Conservation (phyloP, 352 stramenopile genomes). For the Globisporangium alternatum region DNA sequence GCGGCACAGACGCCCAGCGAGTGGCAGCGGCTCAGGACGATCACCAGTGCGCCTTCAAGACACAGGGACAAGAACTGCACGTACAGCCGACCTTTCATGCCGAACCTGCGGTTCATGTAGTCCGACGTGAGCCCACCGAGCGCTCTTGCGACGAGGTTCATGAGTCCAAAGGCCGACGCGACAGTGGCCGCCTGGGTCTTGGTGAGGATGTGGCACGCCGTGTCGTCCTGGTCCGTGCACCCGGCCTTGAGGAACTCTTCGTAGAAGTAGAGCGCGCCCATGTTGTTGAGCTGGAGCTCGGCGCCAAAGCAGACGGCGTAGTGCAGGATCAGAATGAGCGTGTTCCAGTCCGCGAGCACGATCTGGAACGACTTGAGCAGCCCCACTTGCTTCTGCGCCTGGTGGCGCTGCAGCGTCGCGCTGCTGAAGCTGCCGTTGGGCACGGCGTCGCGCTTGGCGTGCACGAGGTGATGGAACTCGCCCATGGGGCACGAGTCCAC, state of each 20-base stretch:
- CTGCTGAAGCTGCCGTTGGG: slow-evolving; percentile 14
- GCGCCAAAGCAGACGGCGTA: slow-evolving; percentile 94
- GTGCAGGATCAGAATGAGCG: slow-evolving; percentile 91
- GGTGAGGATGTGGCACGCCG: slow-evolving; percentile 40
- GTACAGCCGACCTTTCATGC: slow-evolving; percentile 87
- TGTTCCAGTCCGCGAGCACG: slow-evolving; percentile 85
- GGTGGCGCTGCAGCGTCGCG: background rate
- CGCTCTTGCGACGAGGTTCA: slow-evolving; percentile 92
- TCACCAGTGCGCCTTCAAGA: slow-evolving; percentile 73
- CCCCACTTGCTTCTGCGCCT: slow-evolving; percentile 20
- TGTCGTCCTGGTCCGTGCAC: slow-evolving; percentile 26
- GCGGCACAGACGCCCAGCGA: slow-evolving; percentile 70
- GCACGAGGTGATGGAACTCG: slow-evolving; percentile 87
- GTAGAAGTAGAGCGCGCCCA: slow-evolving; percentile 92
- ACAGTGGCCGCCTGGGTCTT: slow-evolving; percentile 78
- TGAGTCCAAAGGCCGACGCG: slow-evolving; percentile 92
- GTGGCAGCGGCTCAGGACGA: slow-evolving; percentile 84
- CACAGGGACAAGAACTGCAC: slow-evolving; percentile 83
- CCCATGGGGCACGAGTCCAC: slow-evolving; percentile 91
- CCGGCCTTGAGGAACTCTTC: slow-evolving; percentile 77
- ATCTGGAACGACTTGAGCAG: slow-evolving; percentile 41
- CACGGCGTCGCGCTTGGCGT: slow-evolving; percentile 37
- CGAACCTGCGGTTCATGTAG: slow-evolving; percentile 72
- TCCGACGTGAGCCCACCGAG: slow-evolving; percentile 88
- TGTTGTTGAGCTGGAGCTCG: slow-evolving; percentile 96